phyloP scores from a whole-genome alignment of 2,329 filamentous ascomycete species.

The Fonsecaea erecta region DNA sequence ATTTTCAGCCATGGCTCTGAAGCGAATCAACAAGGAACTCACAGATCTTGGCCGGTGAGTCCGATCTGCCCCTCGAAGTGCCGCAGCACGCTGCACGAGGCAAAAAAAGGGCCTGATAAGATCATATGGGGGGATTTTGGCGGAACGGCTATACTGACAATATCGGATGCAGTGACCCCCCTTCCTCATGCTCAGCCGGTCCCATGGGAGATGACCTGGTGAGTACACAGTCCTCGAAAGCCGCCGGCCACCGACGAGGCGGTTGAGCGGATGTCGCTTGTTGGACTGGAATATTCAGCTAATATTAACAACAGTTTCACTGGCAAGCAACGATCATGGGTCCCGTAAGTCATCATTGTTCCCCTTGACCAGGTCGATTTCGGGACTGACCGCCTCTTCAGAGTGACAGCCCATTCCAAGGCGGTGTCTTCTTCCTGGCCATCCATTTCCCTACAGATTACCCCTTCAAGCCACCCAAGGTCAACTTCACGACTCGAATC shows the following conservation, averaged over 20 bases:
- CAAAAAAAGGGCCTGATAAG: slow-evolving; percentile 14
- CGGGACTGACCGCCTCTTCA: slow-evolving; percentile 45
- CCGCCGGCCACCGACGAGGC: slow-evolving; percentile 5
- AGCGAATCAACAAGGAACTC: slow-evolving; percentile 61
- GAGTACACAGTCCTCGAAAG: slow-evolving; percentile 51
- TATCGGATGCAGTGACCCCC: slow-evolving; percentile 74
- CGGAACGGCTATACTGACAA: slow-evolving; percentile 34
- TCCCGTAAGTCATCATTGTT: slow-evolving; percentile 74
- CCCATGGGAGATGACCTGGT: slow-evolving; percentile 97
- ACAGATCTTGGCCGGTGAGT: slow-evolving; percentile 58
- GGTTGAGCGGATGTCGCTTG: slow-evolving; percentile 5
- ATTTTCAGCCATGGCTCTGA: slow-evolving; percentile 52
- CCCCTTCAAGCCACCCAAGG: slow-evolving; percentile 99
- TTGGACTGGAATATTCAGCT: slow-evolving; percentile 39
- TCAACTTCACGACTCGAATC: slow-evolving; percentile 99
- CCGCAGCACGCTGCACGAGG: slow-evolving; percentile 15
- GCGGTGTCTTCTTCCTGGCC: slow-evolving; percentile 97
- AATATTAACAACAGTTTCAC: slow-evolving; percentile 74
- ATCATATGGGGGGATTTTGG: not conserved
- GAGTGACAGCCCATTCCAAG: slow-evolving; percentile 96
- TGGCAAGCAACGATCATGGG: slow-evolving; percentile 99
- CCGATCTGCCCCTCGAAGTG: not conserved
- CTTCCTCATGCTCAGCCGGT: slow-evolving; percentile 97
- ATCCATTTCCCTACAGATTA: slow-evolving; percentile 99
- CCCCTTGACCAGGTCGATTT: not conserved